phyloP scores from a whole-genome alignment of 371 early-diverging fungal genomes.

The Saksenaea oblongispora region DNA sequence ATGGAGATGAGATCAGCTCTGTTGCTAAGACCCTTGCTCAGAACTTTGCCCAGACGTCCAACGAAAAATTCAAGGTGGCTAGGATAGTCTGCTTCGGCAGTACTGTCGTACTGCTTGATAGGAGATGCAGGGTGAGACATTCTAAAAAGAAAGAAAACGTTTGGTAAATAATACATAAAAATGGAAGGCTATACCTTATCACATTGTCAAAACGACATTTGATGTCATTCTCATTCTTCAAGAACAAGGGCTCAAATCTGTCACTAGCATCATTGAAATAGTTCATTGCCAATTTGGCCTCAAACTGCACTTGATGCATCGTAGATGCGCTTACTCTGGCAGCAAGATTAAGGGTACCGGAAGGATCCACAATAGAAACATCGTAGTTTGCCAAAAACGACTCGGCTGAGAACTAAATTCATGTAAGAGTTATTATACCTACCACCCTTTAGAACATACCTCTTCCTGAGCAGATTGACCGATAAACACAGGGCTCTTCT shows the following conservation, averaged over 20 bases:
- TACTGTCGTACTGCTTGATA: constrained; percentile 42
- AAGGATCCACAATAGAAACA: constrained; percentile 83
- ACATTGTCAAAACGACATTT: constrained; percentile 70
- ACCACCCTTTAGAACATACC: constrained; percentile 7
- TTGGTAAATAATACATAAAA: background rate
- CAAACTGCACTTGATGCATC: constrained; percentile 68
- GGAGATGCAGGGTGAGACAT: constrained; percentile 13
- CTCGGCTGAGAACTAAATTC: constrained; percentile 54
- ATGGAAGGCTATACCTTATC: constrained; percentile 29
- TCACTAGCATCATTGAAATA: constrained; percentile 68
- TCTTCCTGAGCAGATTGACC: constrained; percentile 45
- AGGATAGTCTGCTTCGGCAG: constrained; percentile 61
- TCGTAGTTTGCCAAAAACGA: constrained; percentile 68
- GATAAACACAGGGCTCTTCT: constrained; percentile 69
- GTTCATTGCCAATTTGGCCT: constrained; percentile 63
- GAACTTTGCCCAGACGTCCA: constrained; percentile 45
- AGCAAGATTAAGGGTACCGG: constrained; percentile 81
- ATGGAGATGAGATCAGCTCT: constrained; percentile 63
- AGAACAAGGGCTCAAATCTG: constrained; percentile 72
- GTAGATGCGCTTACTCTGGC: constrained; percentile 60
- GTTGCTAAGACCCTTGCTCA: constrained; percentile 69
- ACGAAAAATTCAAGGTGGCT: constrained; percentile 53
- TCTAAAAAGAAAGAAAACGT: constrained; percentile 12
- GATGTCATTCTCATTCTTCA: constrained; percentile 67
- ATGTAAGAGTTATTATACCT: background rate